Percentiles rank a stretch among this genome's conserved stretches.
Evolutionary conservation across 495 filamentous ascomycete species (phyloP).

Genomic region (Paragyromitra xinjiangensis): DNA sequence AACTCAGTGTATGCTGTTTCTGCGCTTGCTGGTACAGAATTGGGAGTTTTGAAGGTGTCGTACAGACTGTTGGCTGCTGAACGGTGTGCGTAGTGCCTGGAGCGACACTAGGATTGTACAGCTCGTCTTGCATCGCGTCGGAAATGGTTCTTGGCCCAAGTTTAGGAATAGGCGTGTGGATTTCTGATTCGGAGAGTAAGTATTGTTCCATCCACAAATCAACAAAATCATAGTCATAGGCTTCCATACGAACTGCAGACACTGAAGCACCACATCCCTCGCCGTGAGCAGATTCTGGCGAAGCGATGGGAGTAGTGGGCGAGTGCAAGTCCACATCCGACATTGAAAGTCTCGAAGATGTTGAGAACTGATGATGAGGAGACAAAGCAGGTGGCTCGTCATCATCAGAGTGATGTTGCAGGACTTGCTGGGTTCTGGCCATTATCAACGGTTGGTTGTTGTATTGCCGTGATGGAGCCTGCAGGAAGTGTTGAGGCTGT

Average conservation of each 20-base stretch:
- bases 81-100: constrained; percentile 61
- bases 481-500: constrained; percentile 50
- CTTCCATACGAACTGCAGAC: constrained; percentile 61
- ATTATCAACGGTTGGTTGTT: constrained; percentile 25
- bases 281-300: constrained; percentile 42
- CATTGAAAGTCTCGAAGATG: constrained; percentile 50
- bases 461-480: constrained; percentile 43
- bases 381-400: constrained; percentile 56
- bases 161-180: constrained; percentile 70
- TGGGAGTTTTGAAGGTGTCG: constrained; percentile 64
- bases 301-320: constrained; percentile 53
- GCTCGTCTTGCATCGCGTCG: constrained; percentile 83
- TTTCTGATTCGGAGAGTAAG: constrained; percentile 65
- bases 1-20: constrained; percentile 70
- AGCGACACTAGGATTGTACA: constrained; percentile 69
- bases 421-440: constrained; percentile 5
- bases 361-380: constrained; percentile 49
- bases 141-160: constrained; percentile 80
- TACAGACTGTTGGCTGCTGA: constrained; percentile 61
- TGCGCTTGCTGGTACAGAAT: constrained; percentile 76
- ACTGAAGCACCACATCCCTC: constrained; percentile 44
- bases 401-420: constrained; percentile 43
- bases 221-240: constrained; percentile 60
- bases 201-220: constrained; percentile 69
- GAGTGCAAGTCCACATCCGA: constrained; percentile 54